Evolutionary conservation across 805 yeast species (phyloP), one percentile per base, ranked within the genome.

Genomic region (Torulaspora microellipsoides): DNA sequence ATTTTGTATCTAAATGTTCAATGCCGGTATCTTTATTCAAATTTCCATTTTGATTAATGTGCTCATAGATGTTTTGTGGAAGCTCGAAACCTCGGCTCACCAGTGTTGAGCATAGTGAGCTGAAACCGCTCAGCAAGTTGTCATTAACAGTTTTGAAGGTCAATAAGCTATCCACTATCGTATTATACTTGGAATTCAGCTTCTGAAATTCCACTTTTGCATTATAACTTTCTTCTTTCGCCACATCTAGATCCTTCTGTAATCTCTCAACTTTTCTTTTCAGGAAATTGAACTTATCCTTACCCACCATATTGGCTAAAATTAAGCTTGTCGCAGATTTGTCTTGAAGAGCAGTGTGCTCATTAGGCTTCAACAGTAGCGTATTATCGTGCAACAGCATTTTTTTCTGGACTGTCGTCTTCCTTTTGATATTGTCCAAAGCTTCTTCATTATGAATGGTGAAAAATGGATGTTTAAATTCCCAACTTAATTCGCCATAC

Each of bases 401-500:
- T 55, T 78, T 76, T 52, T 77, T 79, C 43, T 72, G 70, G 12
- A 71, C 67, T 4, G 93, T 85, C 0, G 83, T 83, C 61, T 90
- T 90, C 36, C 97, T 69, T 58, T 86, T 87, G 59, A 93, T 93
- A 52, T 85, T 84, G 39, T 90, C 95, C 31, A 95, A 71, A 9
- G 87, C 80, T n/a, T 80, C 83, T 42, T 78, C 73, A 58, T 87
- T 87, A 63, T 85, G 82, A 28, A 78, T 77, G 52, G 77, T 77
- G 65, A 93, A 93, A 51, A 81, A 87, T 0, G 96, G 95, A 64
- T 93, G 98, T 59, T 81, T 80, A 69, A 93, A 91, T 63, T 91
- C 97, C 97, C 98, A 91, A 15, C 90, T 81, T 63, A 83, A 79
- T 44, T 82, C 88, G 31, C 89, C 85, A 56, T 81, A 80, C 46